These are phyloP conservation scores for Alternaria sp. DNA, from an alignment of 2,329 filamentous ascomycete species.

Conservation along the genomic window DNA sequence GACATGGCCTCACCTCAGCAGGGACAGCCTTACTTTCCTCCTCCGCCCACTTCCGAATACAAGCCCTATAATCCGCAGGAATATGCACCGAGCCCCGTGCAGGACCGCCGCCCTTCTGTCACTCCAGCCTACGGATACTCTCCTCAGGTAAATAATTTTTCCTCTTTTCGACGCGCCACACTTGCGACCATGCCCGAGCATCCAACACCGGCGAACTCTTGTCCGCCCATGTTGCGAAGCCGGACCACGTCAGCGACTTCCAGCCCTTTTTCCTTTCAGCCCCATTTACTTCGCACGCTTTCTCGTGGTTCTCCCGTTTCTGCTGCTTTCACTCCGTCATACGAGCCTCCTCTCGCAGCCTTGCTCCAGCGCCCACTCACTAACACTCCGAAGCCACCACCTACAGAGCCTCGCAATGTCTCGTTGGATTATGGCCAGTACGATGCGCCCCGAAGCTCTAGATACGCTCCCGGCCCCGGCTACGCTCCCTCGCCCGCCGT, in stretches of 20 bases:
- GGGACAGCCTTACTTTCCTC: conserved; percentile 40
- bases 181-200: conserved; percentile 29
- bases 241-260: conserved; percentile 26
- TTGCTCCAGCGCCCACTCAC: conserved; percentile 38
- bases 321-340: conserved; percentile 42
- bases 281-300: conserved; percentile 26
- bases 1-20: conserved; percentile 38
- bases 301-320: conserved; percentile 38
- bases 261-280: conserved; percentile 21
- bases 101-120: conserved; percentile 31
- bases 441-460: conserved; percentile 27
- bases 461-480: conserved; percentile 41
- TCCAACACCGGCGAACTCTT: conserved; percentile 26
- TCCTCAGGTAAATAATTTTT: conserved; percentile 46
- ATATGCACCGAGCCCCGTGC: conserved; percentile 31
- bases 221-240: conserved; percentile 31
- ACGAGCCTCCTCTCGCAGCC: conserved; percentile 45
- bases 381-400: conserved; percentile 41
- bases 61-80: conserved; percentile 47
- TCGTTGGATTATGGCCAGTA: conserved; percentile 7
- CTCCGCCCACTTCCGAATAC: conserved; percentile 42
- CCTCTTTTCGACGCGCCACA: conserved; percentile 39
- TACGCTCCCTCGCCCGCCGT: conserved; percentile 41
- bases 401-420: conserved; percentile 7
- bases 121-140: conserved; percentile 38